Evolutionary conservation across 2,329 filamentous ascomycete species (phyloP).

Genomic region (Penicillium fuscoglaucum): DNA sequence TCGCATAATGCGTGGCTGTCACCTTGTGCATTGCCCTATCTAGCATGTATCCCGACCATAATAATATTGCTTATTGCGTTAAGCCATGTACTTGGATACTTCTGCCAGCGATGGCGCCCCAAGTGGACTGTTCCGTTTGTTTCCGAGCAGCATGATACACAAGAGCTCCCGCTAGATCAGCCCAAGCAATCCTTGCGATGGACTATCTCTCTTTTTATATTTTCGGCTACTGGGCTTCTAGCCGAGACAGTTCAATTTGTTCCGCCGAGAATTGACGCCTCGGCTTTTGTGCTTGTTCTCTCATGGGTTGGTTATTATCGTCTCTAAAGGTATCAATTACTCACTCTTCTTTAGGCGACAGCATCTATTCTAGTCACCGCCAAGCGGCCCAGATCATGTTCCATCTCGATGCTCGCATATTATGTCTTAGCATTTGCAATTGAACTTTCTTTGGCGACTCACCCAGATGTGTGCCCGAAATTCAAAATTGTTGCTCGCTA

Average conservation of each 20-base stretch:
- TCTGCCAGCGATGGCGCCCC: constrained; percentile 38
- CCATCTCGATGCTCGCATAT: constrained; percentile 40
- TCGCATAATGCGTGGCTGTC: constrained; percentile 38
- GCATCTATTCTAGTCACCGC: constrained; percentile 37
- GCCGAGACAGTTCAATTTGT: constrained; percentile 35
- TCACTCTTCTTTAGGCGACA: constrained; percentile 34
- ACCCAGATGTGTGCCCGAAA: constrained; percentile 11
- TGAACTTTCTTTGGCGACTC: constrained; percentile 37
- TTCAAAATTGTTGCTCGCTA: constrained; percentile 25
- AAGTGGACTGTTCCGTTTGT: constrained; percentile 56
- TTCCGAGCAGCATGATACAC: constrained; percentile 39
- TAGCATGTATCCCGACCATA: constrained; percentile 33
- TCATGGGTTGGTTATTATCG: constrained; percentile 41
- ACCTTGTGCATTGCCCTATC: constrained; percentile 37
- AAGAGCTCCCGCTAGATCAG: constrained; percentile 35
- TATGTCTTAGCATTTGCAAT: constrained; percentile 37
- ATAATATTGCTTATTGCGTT: constrained; percentile 30
- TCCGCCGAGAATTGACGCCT: constrained; percentile 13
- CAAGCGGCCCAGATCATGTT: constrained; percentile 45
- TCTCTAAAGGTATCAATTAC: constrained; percentile 17
- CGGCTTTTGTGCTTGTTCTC: constrained; percentile 30
- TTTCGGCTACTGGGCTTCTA: constrained; percentile 40
- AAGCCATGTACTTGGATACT: constrained; percentile 30
- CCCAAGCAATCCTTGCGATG: constrained; percentile 34
- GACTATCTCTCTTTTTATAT: constrained; percentile 39